These are phyloP conservation scores for Zymoseptoria pseudotritici DNA, from an alignment of 2,329 filamentous ascomycete genomes.

Conservation along the genomic window DNA sequence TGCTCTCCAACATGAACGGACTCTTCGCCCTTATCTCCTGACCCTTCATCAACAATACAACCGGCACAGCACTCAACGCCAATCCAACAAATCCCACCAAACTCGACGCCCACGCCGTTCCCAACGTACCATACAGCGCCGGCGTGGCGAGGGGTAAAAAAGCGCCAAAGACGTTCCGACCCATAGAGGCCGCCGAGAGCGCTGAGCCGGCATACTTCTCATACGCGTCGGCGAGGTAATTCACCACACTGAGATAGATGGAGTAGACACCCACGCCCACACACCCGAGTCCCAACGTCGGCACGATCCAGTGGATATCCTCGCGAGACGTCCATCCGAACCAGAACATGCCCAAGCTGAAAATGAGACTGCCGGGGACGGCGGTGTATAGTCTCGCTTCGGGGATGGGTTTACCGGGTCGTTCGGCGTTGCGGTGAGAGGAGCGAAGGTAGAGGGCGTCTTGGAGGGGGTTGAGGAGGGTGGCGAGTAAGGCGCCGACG, in stretches of 20 bases:
- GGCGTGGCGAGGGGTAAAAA: slow-evolving; percentile 40
- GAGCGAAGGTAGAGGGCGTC: slow-evolving; percentile 35
- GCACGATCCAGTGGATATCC: slow-evolving; percentile 36
- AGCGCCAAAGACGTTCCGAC: slow-evolving; percentile 40
- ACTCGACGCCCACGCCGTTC: slow-evolving; percentile 41
- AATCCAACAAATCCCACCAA: slow-evolving; percentile 38
- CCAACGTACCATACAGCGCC: slow-evolving; percentile 38
- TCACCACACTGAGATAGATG: slow-evolving; percentile 44
- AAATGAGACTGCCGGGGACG: slow-evolving; percentile 36
- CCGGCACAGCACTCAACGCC: slow-evolving; percentile 34
- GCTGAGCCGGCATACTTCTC: slow-evolving; percentile 41
- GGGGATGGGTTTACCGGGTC: slow-evolving; percentile 26
- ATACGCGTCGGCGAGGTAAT: slow-evolving; percentile 43
- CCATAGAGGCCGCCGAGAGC: slow-evolving; percentile 37
- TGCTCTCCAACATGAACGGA: slow-evolving; percentile 25
- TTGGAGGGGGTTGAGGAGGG: slow-evolving; percentile 29
- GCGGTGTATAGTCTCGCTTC: slow-evolving; percentile 38
- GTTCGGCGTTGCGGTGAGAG: slow-evolving; percentile 22
- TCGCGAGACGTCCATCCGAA: slow-evolving; percentile 45
- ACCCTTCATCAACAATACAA: slow-evolving; percentile 32
- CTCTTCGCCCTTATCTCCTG: slow-evolving; percentile 20
- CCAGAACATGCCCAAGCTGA: slow-evolving; percentile 39
- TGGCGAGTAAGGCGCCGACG: slow-evolving; percentile 36
- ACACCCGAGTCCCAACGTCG: slow-evolving; percentile 41
- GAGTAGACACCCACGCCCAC: slow-evolving; percentile 47